phyloP scores from a whole-genome alignment of 2,329 filamentous ascomycete genomes.

The Aureobasidium sp. region DNA sequence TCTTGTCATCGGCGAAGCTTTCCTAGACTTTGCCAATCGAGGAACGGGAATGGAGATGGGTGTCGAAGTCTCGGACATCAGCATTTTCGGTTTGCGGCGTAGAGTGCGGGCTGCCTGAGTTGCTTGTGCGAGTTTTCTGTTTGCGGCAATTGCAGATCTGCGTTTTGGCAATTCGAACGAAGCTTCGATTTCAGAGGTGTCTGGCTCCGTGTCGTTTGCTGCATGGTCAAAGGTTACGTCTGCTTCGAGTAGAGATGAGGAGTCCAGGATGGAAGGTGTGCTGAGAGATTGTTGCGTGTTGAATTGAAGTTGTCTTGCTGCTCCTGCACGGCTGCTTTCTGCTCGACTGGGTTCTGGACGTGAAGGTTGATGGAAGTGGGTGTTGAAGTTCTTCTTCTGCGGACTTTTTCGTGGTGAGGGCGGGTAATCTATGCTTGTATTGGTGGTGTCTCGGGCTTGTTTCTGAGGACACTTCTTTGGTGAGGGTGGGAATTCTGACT shows the following conservation, averaged over 20 bases:
- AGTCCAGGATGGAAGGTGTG: slow-evolving; percentile 6
- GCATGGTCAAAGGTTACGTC: not conserved
- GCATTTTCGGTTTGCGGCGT: not conserved
- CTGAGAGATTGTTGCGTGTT: slow-evolving; percentile 17
- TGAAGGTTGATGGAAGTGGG: not conserved
- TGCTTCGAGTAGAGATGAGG: not conserved
- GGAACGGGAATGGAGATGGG: not conserved
- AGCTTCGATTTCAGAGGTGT: not conserved
- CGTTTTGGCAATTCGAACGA: slow-evolving; percentile 6
- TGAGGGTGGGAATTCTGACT: slow-evolving; percentile 28
- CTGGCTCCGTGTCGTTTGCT: not conserved
- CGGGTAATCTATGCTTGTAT: slow-evolving; percentile 22
- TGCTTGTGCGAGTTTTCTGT: not conserved
- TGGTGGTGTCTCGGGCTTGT: not conserved
- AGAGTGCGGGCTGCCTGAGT: not conserved
- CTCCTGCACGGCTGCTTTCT: slow-evolving; percentile 20
- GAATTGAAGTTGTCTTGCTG: slow-evolving; percentile 12
- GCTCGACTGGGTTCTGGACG: slow-evolving; percentile 7
- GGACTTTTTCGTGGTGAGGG: slow-evolving; percentile 25
- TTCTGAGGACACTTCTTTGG: slow-evolving; percentile 23
- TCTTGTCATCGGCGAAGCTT: not conserved
- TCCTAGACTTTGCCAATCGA: not conserved
- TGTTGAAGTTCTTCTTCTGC: slow-evolving; percentile 8
- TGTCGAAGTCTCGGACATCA: not conserved
- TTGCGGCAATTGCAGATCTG: not conserved